Evolutionary conservation across 2,329 filamentous ascomycete genomes (phyloP), one percentile per base, ranked within the genome.

Genomic region (Lecanoromycetidae sp.): DNA sequence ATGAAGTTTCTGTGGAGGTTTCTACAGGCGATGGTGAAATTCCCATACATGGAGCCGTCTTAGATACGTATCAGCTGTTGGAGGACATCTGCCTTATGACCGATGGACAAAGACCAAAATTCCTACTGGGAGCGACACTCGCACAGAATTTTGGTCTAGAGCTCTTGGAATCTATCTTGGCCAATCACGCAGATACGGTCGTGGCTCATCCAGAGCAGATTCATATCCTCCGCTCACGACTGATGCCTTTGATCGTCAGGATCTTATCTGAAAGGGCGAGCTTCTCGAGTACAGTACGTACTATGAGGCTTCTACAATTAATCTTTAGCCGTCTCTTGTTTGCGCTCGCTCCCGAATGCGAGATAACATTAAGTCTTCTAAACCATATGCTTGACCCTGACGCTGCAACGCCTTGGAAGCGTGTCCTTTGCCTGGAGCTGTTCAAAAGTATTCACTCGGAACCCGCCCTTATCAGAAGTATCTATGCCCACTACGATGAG

Each of bases 321-420:
- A 68, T 95, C 37, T 70, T 96, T 4, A 80, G 83, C 48, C 75
- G 84, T 46, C 84, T 95, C 58, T 74, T 95, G 50, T 71, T 72
- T 32, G 77, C 87, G 32, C 69, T 96, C 41, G 74, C 81, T 2
- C 71, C 76, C 4, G 87, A 96, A 63, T 88, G 87, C 51, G 85
- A 88, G 42, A 84, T 90, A 58, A 83, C 85, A 1, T 68, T 96
- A 15, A 80, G 83, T 12, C 74, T 93, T 19, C 67, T 96, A 35
- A 93, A 85, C 2, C 84, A 93, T 54, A 75, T 94, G 52, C 72
- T 96, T 12, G 91, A 98, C 58, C 84, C 88, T 42, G 91, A 96
- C 53, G 69, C 70, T 12, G 79, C 82, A 2, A 72, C 79, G 0
- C 59, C 80, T 4, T 98, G 93, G 91, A 95, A 90, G 62, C 75